phyloP scores from a whole-genome alignment of 2,329 filamentous ascomycete genomes.

The Cytospora schulzeri region DNA sequence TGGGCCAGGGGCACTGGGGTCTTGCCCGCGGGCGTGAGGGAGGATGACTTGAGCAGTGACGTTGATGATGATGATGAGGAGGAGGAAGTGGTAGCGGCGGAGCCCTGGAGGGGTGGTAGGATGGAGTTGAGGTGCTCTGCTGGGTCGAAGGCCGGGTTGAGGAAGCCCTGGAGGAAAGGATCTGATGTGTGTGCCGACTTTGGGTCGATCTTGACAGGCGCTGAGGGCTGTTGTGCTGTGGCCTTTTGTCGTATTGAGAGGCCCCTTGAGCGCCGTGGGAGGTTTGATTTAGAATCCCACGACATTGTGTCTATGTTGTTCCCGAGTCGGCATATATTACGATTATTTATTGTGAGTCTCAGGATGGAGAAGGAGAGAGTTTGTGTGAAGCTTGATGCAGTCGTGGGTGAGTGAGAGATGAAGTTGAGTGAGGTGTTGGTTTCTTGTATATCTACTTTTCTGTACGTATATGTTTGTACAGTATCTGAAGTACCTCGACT shows the following conservation, averaged over 20 bases:
- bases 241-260: conserved; percentile 45
- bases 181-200: conserved; percentile 69
- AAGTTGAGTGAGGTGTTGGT: conserved; percentile 13
- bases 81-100: conserved; percentile 36
- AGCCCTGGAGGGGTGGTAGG: conserved; percentile 67
- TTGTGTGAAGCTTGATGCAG: not conserved
- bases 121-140: conserved; percentile 82
- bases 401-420: not conserved
- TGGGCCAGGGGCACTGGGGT: conserved; percentile 66
- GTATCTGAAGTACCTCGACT: conserved; percentile 5
- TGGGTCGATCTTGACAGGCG: conserved; percentile 42
- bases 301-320: conserved; percentile 36
- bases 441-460: not conserved
- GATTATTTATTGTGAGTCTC: not conserved
- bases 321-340: not conserved
- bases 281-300: conserved; percentile 42
- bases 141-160: conserved; percentile 76
- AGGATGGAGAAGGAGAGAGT: not conserved
- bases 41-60: conserved; percentile 26
- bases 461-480: not conserved
- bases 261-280: conserved; percentile 37
- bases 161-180: conserved; percentile 72
- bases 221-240: conserved; percentile 29
- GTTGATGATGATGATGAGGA: conserved; percentile 26
- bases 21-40: conserved; percentile 37